These are phyloP conservation scores for Aureobasidium sp. DNA, from an alignment of 2,329 filamentous ascomycete species.

Conservation along the genomic window DNA sequence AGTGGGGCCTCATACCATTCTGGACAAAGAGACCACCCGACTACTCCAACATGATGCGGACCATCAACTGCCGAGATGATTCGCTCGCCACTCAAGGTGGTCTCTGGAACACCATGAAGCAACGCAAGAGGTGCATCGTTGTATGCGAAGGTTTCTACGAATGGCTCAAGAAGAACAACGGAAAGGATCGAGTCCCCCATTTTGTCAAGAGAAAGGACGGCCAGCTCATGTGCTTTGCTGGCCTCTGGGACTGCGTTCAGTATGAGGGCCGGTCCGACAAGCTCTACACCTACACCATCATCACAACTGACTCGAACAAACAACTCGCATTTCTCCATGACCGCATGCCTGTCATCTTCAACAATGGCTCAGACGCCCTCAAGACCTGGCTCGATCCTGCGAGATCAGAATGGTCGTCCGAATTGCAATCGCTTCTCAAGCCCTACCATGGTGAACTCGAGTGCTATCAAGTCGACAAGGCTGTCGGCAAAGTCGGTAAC, in stretches of 20 bases:
- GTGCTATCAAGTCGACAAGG: slow-evolving; percentile 76
- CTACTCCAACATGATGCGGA: slow-evolving; percentile 70
- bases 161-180: slow-evolving; percentile 73
- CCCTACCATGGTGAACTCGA: slow-evolving; percentile 74
- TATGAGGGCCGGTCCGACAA: slow-evolving; percentile 65
- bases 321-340: slow-evolving; percentile 83
- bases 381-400: slow-evolving; percentile 70
- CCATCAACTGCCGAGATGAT: slow-evolving; percentile 92
- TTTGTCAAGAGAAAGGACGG: slow-evolving; percentile 77
- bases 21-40: slow-evolving; percentile 83
- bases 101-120: slow-evolving; percentile 91
- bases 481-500: slow-evolving; percentile 91
- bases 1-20: slow-evolving; percentile 89
- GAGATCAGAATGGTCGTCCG: slow-evolving; percentile 62
- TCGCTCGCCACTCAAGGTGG: slow-evolving; percentile 66
- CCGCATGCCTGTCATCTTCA: slow-evolving; percentile 89
- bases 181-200: slow-evolving; percentile 76
- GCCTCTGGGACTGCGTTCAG: slow-evolving; percentile 80
- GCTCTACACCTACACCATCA: slow-evolving; percentile 83
- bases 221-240: slow-evolving; percentile 78
- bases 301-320: slow-evolving; percentile 79
- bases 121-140: slow-evolving; percentile 77
- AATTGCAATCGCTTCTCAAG: slow-evolving; percentile 70
- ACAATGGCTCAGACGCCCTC: slow-evolving; percentile 63
- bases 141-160: slow-evolving; percentile 92